Percentiles rank a stretch among this genome's conserved stretches.
These are phyloP conservation scores for Xylaria flabelliformis DNA, from an alignment of 495 filamentous ascomycete genomes.

Conservation along the genomic window DNA sequence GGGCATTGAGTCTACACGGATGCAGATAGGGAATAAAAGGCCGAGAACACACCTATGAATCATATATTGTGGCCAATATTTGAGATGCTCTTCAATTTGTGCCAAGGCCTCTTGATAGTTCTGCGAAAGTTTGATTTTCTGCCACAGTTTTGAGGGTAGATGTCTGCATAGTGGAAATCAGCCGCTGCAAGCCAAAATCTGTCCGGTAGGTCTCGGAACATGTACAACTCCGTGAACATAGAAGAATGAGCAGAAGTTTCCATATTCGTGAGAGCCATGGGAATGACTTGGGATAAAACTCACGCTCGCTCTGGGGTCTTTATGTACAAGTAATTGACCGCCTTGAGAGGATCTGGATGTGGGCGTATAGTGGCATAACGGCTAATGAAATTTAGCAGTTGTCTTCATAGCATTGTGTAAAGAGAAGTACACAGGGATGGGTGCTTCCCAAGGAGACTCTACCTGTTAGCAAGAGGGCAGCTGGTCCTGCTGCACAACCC, in stretches of 20 bases:
- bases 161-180: constrained; percentile 61
- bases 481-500: constrained; percentile 95
- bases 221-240: not conserved
- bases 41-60: constrained; percentile 71
- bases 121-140: constrained; percentile 84
- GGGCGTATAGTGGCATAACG: constrained; percentile 93
- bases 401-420: not conserved
- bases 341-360: constrained; percentile 69
- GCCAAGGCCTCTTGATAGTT: constrained; percentile 89
- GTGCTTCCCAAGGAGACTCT: not conserved
- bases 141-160: constrained; percentile 92
- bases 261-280: not conserved
- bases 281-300: not conserved
- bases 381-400: constrained; percentile 44
- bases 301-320: constrained; percentile 68
- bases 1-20: not conserved
- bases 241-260: not conserved
- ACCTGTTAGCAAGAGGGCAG: constrained; percentile 85
- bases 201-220: not conserved
- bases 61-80: constrained; percentile 97
- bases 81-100: constrained; percentile 85
- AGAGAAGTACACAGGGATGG: not conserved
- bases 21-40: not conserved
- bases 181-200: not conserved
- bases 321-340: constrained; percentile 93